Evolutionary conservation across 371 early-diverging fungal genomes (phyloP), one percentile per base, ranked within the genome.

Genomic region (Syncephalastrum contaminatum): DNA sequence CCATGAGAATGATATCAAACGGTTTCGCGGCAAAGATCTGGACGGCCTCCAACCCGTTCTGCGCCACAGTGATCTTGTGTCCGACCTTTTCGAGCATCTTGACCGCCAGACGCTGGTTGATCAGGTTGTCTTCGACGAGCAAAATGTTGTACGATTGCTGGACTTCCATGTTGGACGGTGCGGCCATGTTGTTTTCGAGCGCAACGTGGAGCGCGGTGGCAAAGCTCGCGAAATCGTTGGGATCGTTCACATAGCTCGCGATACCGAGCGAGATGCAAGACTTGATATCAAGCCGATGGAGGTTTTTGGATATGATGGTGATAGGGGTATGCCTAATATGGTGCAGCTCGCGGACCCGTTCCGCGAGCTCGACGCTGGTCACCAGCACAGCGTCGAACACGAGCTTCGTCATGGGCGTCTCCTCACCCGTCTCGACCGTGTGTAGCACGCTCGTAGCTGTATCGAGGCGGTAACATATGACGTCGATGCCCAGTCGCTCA

Each of bases 111-210:
- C 84, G 88, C 55, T 90, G 91, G 65, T 93, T 93, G 39, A 93
- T 88, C 48, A 86, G 72, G 51, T 93, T 91, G 56, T 91, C 93
- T 64, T 91, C 93, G 4, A 88, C 91, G 15, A 93, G 63, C 25
- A 93, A 61, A 54, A 93, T 88, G 25, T 84, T 72, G 49, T 89
- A 61, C 7, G 85, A 82, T 5, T 69, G 67, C 20, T 69, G 73
- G 48, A 66, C 70, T 48, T 67, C 61, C 8, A 83, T 66, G 56
- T 86, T 83, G 18, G 68, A 71, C 3, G 88, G 82, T 16, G 83
- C 46, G 7, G 81, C 66, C 15, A 84, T 74, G 53, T 87, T 75
- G 1, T 81, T 83, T 61, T 88, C 89, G 40, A 90, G 70, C 0
- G 89, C 89, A 12, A 88, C 85, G 51, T 85, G 57, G 2, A 89